Evolutionary conservation across 106 monocot genomes (phyloP).

Genomic region (Apostasia ramifera): DNA sequence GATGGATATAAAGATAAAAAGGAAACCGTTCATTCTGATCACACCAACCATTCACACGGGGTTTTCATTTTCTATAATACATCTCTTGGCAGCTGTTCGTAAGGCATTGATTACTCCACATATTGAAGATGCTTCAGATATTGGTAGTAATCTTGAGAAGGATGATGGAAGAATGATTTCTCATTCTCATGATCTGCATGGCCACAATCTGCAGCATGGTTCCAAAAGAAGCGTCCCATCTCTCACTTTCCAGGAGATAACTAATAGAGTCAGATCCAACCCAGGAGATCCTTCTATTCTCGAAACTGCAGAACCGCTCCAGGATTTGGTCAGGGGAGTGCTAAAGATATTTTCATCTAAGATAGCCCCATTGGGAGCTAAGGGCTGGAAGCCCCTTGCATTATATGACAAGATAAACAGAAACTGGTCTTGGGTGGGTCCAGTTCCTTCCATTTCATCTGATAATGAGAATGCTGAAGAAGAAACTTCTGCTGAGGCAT

Average conservation of each 20-base stretch:
- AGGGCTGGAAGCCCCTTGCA: constrained; percentile 77
- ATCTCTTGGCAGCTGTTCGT: constrained; percentile 81
- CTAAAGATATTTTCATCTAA: constrained; percentile 85
- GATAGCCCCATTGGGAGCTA: constrained; percentile 93
- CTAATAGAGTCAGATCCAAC: constrained; percentile 60
- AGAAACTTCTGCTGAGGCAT: constrained; percentile 86
- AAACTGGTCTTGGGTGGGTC: constrained; percentile 82
- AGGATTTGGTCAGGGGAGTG: constrained; percentile 89
- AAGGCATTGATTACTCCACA: constrained; percentile 64
- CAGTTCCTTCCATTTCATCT: constrained; percentile 31
- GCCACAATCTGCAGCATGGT: constrained; percentile 11
- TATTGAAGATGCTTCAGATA: constrained; percentile 31
- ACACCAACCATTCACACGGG: constrained; percentile 84
- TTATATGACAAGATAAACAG: constrained; percentile 71
- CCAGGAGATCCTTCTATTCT: constrained; percentile 93
- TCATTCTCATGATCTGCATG: constrained; percentile 23
- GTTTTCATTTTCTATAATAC: constrained; percentile 94
- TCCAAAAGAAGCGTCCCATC: constrained; percentile 36
- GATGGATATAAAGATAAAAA: constrained; percentile 31
- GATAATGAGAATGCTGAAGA: constrained; percentile 52
- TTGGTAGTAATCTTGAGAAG: constrained; percentile 12
- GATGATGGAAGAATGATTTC: constrained; percentile 7
- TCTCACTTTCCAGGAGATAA: constrained; percentile 81
- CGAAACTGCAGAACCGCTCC: constrained; percentile 88
- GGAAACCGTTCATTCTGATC: constrained; percentile 63